Evolutionary conservation across 805 yeast genomes (phyloP), one percentile per base, ranked within the genome.

Genomic region (Sungouiozyma intestinalis): DNA sequence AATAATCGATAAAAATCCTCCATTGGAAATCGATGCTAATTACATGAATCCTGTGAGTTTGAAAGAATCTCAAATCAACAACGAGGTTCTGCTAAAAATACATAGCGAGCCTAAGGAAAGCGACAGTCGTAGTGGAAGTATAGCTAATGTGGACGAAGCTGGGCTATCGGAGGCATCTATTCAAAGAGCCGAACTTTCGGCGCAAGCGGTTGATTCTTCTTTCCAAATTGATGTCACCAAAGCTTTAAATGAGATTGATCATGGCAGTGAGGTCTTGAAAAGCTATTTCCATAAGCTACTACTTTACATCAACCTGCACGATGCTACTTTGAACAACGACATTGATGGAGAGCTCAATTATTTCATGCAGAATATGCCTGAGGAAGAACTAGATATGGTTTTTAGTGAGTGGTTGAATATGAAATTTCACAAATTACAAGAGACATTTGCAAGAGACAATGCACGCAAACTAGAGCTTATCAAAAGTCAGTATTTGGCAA

Each of bases 361-460:
- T 39, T 82, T 82, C 51, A 75, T 81, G 5, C 69, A 77, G 1
- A 76, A 76, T 35, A 77, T 83, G 76, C 88, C 90, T 0, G 76
- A 72, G 24, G 73, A 73, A 19, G 87, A 83, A 53, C 66, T 83
- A 49, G 67, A 73, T 11, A 76, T 80, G 81, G 74, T 82, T 0
- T 72, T 85, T n/a, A 68, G 70, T 39, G 74, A 81, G 45, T 86
- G 94, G 94, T 61, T 83, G 4, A 56, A 66, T 29, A 65, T 66
- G 21, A 70, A 72, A 21, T 67, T 77, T 31, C 65, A 68, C 3
- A 62, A 57, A 27, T 68, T 82, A 67, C 58, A 78, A 16, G 53
- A 61, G 15, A 65, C 66, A 14, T 73, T 79, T 50, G 69, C 66
- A 36, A 54, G 50, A 1, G 79, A 79, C 44, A 71, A 74, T 35